phyloP scores from a whole-genome alignment of 495 filamentous ascomycete genomes.

The Lasiosphaeria hispida region DNA sequence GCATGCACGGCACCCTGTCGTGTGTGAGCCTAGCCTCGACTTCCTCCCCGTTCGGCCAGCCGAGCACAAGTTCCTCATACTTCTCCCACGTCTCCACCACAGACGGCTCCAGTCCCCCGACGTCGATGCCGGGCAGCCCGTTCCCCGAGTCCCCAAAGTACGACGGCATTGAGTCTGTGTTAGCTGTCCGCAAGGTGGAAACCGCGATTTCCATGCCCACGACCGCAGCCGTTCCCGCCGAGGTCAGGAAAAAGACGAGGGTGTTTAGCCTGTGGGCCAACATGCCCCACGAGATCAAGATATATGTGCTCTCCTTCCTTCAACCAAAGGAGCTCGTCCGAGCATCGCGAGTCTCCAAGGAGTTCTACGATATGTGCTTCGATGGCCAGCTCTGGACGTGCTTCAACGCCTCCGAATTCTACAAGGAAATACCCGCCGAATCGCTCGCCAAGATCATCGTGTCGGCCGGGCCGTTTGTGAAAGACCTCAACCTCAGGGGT shows the following conservation, averaged over 20 bases:
- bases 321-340: conserved; percentile 80
- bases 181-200: conserved; percentile 36
- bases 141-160: conserved; percentile 35
- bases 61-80: conserved; percentile 54
- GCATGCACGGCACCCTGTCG: conserved; percentile 58
- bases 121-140: conserved; percentile 54
- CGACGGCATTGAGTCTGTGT: conserved; percentile 34
- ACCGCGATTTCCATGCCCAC: conserved; percentile 33
- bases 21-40: conserved; percentile 76
- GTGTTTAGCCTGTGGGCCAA: conserved; percentile 73
- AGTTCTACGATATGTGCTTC: conserved; percentile 83
- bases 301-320: conserved; percentile 73
- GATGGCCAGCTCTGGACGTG: conserved; percentile 91
- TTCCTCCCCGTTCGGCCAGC: conserved; percentile 49
- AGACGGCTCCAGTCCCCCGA: conserved; percentile 63
- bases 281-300: conserved; percentile 79
- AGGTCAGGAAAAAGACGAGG: conserved; percentile 49
- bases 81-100: conserved; percentile 56
- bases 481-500: conserved; percentile 73
- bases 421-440: conserved; percentile 78
- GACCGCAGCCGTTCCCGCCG: conserved; percentile 62
- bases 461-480: conserved; percentile 81
- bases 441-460: conserved; percentile 82
- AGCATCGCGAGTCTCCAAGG: conserved; percentile 72
- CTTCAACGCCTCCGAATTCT: conserved; percentile 83